Evolutionary conservation across 805 yeast genomes (phyloP), one percentile per base, ranked within the genome.

Genomic region (Pichia membranifaciens): DNA sequence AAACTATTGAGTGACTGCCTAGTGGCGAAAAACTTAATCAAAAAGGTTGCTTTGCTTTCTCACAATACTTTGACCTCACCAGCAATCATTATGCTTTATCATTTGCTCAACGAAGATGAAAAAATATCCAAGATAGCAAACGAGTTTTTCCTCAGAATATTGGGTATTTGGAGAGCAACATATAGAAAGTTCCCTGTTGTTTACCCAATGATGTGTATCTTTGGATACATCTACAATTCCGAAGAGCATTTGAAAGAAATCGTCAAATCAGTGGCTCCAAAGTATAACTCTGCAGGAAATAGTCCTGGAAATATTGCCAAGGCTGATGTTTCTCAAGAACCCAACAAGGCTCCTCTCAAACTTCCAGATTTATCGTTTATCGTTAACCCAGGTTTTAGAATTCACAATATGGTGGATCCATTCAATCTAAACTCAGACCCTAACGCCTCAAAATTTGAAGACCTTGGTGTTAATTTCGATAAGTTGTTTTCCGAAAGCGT

Each of bases 21-120:
- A 51, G 61, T 72, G 28, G 75, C 73, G 38, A 83, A 73, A 72
- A 55, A 81, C 78, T 29, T 81, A 79, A 57, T 59, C n/a, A 29
- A 43, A 5, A 52, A 54, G 35, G 53, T 51, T n/a, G 52, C 75
- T 75, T 34, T 67, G 75, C 44, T 82, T 22, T 50, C 59, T 2
- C 62, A 59, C 43, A 58, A 60, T 45, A 51, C 61, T 17, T 63
- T 82, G 33, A 82, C 81, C 58, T 73, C 82, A 25, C 83, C 90
- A 1, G 70, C 82, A 50, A 70, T 82, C 53, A 79, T 85, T 71
- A 76, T 85, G 63, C 68, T 82, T n/a, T 82, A 83, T 62, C 90
- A 84, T 65, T 72, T 79, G 35, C 51, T 51, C 33, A 61, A 61
- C 49, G 54, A 55, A 31, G 64, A 62, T 49, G 43, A 53, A 49